phyloP scores from a whole-genome alignment of 2,329 filamentous ascomycete genomes.

The Aspergillus japonicus region DNA sequence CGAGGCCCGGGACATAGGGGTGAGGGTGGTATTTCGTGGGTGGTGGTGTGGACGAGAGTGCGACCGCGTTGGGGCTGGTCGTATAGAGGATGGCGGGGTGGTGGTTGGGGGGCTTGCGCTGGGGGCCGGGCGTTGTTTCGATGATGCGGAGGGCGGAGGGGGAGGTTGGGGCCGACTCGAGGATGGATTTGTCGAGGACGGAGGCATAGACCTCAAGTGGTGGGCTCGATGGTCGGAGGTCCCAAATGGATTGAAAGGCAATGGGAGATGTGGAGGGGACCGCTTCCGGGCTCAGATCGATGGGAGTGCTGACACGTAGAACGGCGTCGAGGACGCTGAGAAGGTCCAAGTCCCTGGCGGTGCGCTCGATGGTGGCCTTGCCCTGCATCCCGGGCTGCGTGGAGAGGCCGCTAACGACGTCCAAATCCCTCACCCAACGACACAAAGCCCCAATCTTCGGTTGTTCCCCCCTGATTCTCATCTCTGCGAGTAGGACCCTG shows the following conservation, averaged over 20 bases:
- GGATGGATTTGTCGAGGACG: constrained; percentile 59
- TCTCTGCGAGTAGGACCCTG: constrained; percentile 64
- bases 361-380: constrained; percentile 17
- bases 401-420: constrained; percentile 65
- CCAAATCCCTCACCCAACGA: constrained; percentile 70
- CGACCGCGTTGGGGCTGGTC: constrained; percentile 57
- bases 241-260: constrained; percentile 60
- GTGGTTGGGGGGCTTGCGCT: constrained; percentile 67
- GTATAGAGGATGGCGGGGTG: constrained; percentile 66
- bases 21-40: constrained; percentile 58
- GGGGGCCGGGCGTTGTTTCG: constrained; percentile 59
- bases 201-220: constrained; percentile 54
- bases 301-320: constrained; percentile 61
- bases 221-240: constrained; percentile 50
- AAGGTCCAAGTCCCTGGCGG: constrained; percentile 53
- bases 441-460: constrained; percentile 68
- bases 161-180: constrained; percentile 35
- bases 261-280: constrained; percentile 50
- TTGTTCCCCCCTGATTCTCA: constrained; percentile 64
- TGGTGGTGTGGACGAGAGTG: constrained; percentile 47
- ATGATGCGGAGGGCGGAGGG: constrained; percentile 53
- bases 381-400: constrained; percentile 51
- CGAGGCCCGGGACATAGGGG: constrained; percentile 61
- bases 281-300: constrained; percentile 46
- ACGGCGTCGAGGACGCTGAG: constrained; percentile 64